Percentiles rank a stretch among this genome's conserved stretches.
Evolutionary conservation across 2,329 filamentous ascomycete species (phyloP).

Genomic region (Colletotrichum tanaceti): DNA sequence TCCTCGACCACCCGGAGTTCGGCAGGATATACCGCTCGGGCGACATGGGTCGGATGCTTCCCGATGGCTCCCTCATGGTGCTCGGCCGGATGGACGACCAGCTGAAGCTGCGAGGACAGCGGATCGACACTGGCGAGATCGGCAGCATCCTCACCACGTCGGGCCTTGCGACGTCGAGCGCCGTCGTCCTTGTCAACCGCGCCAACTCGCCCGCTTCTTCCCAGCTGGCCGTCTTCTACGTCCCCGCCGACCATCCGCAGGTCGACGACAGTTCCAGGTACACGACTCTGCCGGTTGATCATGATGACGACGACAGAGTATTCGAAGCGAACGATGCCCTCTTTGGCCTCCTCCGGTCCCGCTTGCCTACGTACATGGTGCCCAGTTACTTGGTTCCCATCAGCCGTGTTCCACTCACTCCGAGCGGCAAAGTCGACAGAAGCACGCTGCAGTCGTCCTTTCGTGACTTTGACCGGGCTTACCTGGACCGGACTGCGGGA

Average conservation of each 20-base stretch:
- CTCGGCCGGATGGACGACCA: slow-evolving; percentile 81
- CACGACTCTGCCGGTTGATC: slow-evolving; percentile 48
- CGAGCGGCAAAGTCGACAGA: slow-evolving; percentile 80
- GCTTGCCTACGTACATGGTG: slow-evolving; percentile 81
- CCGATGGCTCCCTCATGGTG: slow-evolving; percentile 80
- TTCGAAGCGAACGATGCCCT: slow-evolving; percentile 56
- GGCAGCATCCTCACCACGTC: slow-evolving; percentile 69
- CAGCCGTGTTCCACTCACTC: slow-evolving; percentile 74
- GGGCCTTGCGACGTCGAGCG: slow-evolving; percentile 67
- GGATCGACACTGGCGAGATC: slow-evolving; percentile 83
- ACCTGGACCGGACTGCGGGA: slow-evolving; percentile 55
- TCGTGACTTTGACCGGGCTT: slow-evolving; percentile 54
- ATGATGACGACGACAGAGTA: slow-evolving; percentile 56
- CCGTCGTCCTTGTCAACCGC: slow-evolving; percentile 68
- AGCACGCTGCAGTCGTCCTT: slow-evolving; percentile 62
- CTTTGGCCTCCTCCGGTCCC: slow-evolving; percentile 64
- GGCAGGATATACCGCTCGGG: slow-evolving; percentile 85
- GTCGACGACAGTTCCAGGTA: no score
- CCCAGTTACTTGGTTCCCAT: slow-evolving; percentile 80
- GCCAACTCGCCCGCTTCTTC: slow-evolving; percentile 55
- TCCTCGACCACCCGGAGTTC: slow-evolving; percentile 74
- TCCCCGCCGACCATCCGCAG: slow-evolving; percentile 52
- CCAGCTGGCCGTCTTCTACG: slow-evolving; percentile 77
- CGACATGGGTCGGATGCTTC: slow-evolving; percentile 82
- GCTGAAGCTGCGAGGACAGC: slow-evolving; percentile 83